A percentile compares a stretch with the other conserved stretches of the same genome.
Conservation (phyloP, 2,329 filamentous ascomycete genomes). For the Xylariaceae sp. region DNA sequence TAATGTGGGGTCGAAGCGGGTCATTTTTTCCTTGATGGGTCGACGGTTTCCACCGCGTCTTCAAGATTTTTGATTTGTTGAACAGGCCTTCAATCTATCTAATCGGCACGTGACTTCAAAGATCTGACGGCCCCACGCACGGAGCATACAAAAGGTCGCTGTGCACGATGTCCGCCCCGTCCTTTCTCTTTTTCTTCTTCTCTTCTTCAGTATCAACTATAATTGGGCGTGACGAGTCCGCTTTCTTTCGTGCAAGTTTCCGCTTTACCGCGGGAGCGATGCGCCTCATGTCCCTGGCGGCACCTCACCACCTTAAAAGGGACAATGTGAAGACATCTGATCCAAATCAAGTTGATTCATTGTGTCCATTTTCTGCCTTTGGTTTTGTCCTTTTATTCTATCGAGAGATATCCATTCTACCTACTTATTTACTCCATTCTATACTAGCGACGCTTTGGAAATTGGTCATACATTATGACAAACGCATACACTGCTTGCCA, state of each 20-base stretch:
- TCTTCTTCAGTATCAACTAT: conserved; percentile 62
- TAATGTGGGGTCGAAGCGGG: not conserved
- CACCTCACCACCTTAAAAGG: conserved; percentile 56
- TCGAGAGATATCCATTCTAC: not conserved
- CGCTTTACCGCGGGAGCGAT: conserved; percentile 49
- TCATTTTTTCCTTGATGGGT: not conserved
- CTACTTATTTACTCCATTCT: not conserved
- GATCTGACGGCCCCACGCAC: not conserved
- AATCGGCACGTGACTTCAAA: conserved; percentile 5
- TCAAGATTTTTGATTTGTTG: too few relatives aligned
- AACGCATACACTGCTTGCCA: too few relatives aligned
- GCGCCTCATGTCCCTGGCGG: conserved; percentile 59
- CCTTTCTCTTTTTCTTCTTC: conserved; percentile 26
- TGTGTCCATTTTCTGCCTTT: not conserved
- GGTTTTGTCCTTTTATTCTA: not conserved
- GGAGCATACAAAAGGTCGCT: not conserved
- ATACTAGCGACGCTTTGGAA: too few relatives aligned
- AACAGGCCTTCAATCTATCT: not conserved
- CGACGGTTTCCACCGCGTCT: too few relatives aligned
- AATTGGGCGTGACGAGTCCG: conserved; percentile 72
- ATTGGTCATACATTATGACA: too few relatives aligned
- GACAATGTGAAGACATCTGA: conserved; percentile 62
- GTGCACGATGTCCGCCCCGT: conserved; percentile 4
- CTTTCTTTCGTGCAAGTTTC: conserved; percentile 47
- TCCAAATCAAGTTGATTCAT: conserved; percentile 38